Evolutionary conservation across 768 basidiomycete genomes (phyloP).

Genomic region (Pleurotus ostreatus): DNA sequence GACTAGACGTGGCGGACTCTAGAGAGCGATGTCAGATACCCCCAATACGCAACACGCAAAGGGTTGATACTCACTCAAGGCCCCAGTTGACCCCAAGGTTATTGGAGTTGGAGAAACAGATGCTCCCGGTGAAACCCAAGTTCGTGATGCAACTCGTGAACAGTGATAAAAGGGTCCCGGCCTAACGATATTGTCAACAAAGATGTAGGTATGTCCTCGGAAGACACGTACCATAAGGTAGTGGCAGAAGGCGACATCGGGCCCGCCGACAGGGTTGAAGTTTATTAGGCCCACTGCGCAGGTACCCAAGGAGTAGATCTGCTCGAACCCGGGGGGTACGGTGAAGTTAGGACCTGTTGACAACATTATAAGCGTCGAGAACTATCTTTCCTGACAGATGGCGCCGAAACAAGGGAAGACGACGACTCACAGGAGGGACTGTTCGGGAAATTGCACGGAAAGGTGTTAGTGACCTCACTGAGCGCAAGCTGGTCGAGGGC

Average conservation of each 20-base stretch:
- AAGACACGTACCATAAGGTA: constrained; percentile 9
- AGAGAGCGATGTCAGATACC: not conserved
- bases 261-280: constrained; percentile 3
- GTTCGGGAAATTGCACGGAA: constrained; percentile 9
- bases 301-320: constrained; percentile 7
- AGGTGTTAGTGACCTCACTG: constrained; percentile 6
- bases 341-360: constrained; percentile 10
- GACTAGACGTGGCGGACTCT: not conserved
- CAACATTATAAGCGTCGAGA: not conserved
- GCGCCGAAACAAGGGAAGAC: not conserved
- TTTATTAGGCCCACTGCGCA: constrained; percentile 8
- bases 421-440: constrained; percentile 1
- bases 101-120: not conserved
- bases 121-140: not conserved
- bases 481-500: constrained; percentile 5
- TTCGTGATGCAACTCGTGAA: not conserved
- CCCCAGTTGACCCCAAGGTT: not conserved
- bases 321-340: constrained; percentile 8
- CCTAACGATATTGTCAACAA: constrained; percentile 2
- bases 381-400: not conserved
- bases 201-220: not conserved
- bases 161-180: not conserved
- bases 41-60: not conserved
- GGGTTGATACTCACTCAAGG: not conserved
- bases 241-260: constrained; percentile 5